Base-by-base conservation (phyloP, 1,284 basidiomycete species). In the Mycena citricolor region DNA sequence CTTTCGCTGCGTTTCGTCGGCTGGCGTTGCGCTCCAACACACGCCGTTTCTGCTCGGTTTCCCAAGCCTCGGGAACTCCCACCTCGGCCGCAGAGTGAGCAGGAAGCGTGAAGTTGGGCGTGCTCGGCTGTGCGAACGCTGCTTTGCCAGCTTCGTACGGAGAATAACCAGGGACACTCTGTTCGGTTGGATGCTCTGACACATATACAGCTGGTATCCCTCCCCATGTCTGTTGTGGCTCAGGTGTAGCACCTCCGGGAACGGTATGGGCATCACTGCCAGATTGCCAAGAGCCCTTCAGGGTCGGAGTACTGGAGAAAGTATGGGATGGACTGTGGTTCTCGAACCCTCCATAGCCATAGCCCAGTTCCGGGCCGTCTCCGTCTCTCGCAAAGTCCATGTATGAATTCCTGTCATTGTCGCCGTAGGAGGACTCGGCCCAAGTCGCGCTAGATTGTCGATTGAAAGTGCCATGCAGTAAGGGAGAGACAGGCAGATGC, bases 401-500 rank as follows among this genome's bases (percentile, higher is more conserved):
- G 30, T 54, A 54, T 20, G 50, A 52, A 32, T 26, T 35, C 30
- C 46, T 44, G 32, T 52, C 47, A 20, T 40, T 33, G 22, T 31
- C 32, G 5, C 47, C n/a, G n/a, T n/a, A 39, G 12, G 19, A 20
- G 5, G 12, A 13, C 10, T 12, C 34, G 1, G 22, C 46, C 51
- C 47, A 52, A 10, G 53, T 54, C 3, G 53, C 50, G 6, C 22
- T 44, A 1, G 53, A 54, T 23, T 47, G 41, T 8, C 50, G 39
- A 26, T 46, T 39, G 28, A 54, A 54, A 22, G 47, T 49, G 47
- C 53, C 52, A 42, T 54, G 53, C 17, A 54, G 34, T n/a, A 54
- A 39, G 1, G 53, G 53, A 5, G 53, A 54, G 10, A 51, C 52
- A 1, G 53, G 53, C 6, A 32, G 30, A 19, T 54, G 51, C 35